Percentiles rank a stretch among this genome's conserved stretches.
Conservation (phyloP, 2,329 filamentous ascomycete genomes). For the Colletotrichum sp. region DNA sequence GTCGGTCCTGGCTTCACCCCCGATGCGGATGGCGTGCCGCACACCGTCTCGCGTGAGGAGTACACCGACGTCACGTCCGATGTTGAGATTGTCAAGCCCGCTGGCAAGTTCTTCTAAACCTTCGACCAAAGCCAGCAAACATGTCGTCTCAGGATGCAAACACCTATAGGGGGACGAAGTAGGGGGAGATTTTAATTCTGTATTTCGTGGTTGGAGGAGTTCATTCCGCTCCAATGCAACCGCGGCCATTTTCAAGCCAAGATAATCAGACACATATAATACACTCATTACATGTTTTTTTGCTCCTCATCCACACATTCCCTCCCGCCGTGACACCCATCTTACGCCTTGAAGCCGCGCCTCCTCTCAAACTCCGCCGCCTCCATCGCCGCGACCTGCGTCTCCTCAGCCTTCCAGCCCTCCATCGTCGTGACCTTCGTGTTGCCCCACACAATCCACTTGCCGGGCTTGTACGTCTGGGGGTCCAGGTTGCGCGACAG, state of each 20-base stretch:
- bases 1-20: constrained; percentile 9
- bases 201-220: neutral
- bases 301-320: constrained; percentile 17
- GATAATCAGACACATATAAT: constrained; percentile 18
- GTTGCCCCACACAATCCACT: constrained; percentile 73
- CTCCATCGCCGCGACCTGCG: constrained; percentile 37
- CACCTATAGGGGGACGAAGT: neutral
- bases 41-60: constrained; percentile 27
- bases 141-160: neutral
- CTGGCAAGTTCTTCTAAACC: constrained; percentile 60
- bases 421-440: constrained; percentile 58
- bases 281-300: constrained; percentile 25
- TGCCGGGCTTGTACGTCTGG: constrained; percentile 49
- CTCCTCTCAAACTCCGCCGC: neutral
- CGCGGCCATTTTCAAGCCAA: constrained; percentile 4
- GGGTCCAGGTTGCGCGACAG: constrained; percentile 55
- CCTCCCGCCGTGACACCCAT: neutral
- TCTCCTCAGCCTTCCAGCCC: constrained; percentile 37
- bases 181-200: neutral
- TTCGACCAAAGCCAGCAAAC: too few species aligned
- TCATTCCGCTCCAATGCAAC: neutral
- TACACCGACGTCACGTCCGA: constrained; percentile 31
- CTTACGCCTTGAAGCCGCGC: neutral
- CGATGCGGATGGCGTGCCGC: constrained; percentile 16
- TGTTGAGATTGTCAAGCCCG: constrained; percentile 39